A percentile compares a stretch with the other conserved stretches of the same genome.
These are phyloP conservation scores for Boletus sp. DNA, from an alignment of 1,284 basidiomycete species.

Conservation along the genomic window DNA sequence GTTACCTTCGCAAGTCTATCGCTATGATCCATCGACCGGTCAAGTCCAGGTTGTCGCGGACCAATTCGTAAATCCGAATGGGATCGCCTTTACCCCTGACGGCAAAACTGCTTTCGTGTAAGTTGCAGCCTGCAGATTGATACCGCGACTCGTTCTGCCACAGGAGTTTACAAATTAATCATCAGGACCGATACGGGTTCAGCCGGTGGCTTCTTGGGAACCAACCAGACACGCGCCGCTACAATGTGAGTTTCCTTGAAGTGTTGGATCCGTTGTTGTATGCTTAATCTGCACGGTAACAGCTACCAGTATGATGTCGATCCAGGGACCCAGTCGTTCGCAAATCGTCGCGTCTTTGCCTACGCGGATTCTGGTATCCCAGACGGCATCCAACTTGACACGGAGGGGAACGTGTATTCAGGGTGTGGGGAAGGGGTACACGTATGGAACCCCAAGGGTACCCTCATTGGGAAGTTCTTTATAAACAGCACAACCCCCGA, in stretches of 20 bases:
- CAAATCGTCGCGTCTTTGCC: slow-evolving; percentile 68
- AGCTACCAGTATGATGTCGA: slow-evolving; percentile 74
- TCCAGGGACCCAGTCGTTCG: slow-evolving; percentile 49
- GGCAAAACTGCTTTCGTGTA: slow-evolving; percentile 66
- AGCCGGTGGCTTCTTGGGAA: slow-evolving; percentile 46
- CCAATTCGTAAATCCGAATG: slow-evolving; percentile 59
- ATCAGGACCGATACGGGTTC: slow-evolving; percentile 54
- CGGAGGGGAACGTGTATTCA: slow-evolving; percentile 18
- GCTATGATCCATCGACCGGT: slow-evolving; percentile 62
- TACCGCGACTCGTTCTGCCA: too few relatives aligned
- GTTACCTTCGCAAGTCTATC: slow-evolving; percentile 71
- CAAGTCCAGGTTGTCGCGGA: slow-evolving; percentile 67
- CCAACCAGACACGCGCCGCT: slow-evolving; percentile 59
- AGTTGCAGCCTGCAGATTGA: too few relatives aligned
- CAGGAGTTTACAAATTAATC: slow-evolving; percentile 1
- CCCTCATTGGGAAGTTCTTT: slow-evolving; percentile 74
- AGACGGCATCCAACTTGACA: slow-evolving; percentile 59
- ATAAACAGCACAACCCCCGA: slow-evolving; percentile 57
- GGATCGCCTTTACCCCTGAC: slow-evolving; percentile 66
- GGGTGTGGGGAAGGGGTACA: slow-evolving; percentile 33
- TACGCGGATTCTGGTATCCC: slow-evolving; percentile 64
- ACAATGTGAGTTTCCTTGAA: slow-evolving; percentile 50
- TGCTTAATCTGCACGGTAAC: background rate
- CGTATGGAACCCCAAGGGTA: slow-evolving; percentile 63
- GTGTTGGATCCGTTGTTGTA: background rate